Conservation (phyloP, 805 yeast species). For the Suhomyces vadensis region DNA sequence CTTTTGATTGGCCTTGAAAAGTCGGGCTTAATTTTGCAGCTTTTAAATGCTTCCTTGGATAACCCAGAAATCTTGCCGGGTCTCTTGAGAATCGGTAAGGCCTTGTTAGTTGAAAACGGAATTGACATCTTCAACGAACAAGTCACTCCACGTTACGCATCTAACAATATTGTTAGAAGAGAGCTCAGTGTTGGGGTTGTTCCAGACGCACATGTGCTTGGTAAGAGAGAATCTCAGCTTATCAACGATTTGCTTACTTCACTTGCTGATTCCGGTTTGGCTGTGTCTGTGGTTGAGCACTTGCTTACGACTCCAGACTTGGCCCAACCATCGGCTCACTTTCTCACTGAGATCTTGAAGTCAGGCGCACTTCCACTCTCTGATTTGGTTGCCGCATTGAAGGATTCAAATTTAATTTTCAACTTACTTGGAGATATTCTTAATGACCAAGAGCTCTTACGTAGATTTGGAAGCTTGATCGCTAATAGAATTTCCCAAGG, state of each 20-base stretch:
- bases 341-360: slow-evolving; percentile 21
- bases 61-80: slow-evolving; percentile 30
- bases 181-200: not conserved
- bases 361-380: slow-evolving; percentile 24
- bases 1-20: slow-evolving; percentile 25
- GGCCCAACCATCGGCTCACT: slow-evolving; percentile 29
- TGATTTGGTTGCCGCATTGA: slow-evolving; percentile 21
- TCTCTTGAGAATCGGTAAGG: slow-evolving; percentile 22
- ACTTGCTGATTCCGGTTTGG: slow-evolving; percentile 27
- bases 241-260: slow-evolving; percentile 21
- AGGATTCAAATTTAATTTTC: slow-evolving; percentile 20
- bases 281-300: slow-evolving; percentile 23
- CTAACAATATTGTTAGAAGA: not conserved
- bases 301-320: slow-evolving; percentile 28
- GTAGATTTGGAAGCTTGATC: slow-evolving; percentile 18
- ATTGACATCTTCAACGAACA: slow-evolving; percentile 15
- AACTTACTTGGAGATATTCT: slow-evolving; percentile 20
- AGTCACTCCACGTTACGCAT: not conserved
- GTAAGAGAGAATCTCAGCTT: slow-evolving; percentile 22
- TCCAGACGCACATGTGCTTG: slow-evolving; percentile 2
- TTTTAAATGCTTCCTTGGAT: slow-evolving; percentile 21
- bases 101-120: slow-evolving; percentile 21
- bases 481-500: slow-evolving; percentile 22
- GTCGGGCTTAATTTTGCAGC: slow-evolving; percentile 26
- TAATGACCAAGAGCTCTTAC: slow-evolving; percentile 20